Percentiles rank a stretch among this genome's conserved stretches.
These are phyloP conservation scores for Immersiporthe knoxdaviesiana DNA, from an alignment of 2,329 filamentous ascomycete species.

Conservation along the genomic window DNA sequence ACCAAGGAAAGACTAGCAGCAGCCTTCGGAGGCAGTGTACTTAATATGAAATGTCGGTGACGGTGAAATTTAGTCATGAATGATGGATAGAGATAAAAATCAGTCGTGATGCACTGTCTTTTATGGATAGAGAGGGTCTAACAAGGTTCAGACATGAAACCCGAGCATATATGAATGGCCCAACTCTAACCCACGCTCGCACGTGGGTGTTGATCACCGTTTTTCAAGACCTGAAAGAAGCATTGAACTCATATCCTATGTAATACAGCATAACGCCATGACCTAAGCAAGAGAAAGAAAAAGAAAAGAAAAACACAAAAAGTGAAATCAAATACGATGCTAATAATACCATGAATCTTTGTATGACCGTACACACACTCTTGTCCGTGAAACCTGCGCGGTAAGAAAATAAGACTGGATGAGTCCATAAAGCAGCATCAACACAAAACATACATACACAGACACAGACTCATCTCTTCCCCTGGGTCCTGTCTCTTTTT, in stretches of 20 bases:
- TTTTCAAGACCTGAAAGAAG: not conserved
- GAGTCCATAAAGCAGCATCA: too few species aligned
- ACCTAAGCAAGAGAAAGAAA: not conserved
- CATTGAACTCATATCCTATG: not conserved
- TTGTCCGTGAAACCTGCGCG: not conserved
- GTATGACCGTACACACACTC: not conserved
- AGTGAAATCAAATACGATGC: not conserved
- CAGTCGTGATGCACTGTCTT: too few species aligned
- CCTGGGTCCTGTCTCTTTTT: too few species aligned
- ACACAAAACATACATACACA: not conserved
- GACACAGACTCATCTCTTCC: not conserved
- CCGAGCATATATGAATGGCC: too few species aligned
- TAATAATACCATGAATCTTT: not conserved
- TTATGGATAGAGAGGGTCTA: too few species aligned
- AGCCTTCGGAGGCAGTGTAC: too few species aligned
- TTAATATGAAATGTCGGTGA: too few species aligned
- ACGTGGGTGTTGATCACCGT: not conserved
- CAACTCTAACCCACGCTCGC: too few species aligned
- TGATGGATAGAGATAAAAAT: too few species aligned
- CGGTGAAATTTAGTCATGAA: too few species aligned
- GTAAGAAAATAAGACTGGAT: not conserved
- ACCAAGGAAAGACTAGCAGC: not conserved
- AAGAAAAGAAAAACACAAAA: too few species aligned
- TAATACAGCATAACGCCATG: not conserved
- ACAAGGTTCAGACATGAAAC: too few species aligned